Percentiles rank a stretch among this genome's conserved stretches.
phyloP scores from a whole-genome alignment of 305 asterid species.

The Fraxinus angustifolia region DNA sequence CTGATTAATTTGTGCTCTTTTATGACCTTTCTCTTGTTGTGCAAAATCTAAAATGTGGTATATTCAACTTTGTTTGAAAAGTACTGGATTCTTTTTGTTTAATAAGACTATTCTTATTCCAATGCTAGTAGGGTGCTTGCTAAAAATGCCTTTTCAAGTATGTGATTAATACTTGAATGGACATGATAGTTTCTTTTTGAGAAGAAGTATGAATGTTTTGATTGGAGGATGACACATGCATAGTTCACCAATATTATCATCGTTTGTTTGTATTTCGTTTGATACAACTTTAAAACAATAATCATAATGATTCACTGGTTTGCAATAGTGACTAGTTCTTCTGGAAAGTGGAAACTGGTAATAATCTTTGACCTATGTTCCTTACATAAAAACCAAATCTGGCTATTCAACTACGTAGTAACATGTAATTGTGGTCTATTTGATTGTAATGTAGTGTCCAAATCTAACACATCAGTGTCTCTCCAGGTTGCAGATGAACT shows the following conservation, averaged over 20 bases:
- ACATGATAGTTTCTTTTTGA: background rate
- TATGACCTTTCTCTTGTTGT: background rate
- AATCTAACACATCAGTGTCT: constrained; percentile 15
- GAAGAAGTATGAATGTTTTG: background rate
- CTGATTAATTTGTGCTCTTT: background rate
- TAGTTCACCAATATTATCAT: background rate
- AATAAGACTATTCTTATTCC: background rate
- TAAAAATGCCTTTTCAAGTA: background rate
- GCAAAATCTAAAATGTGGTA: background rate
- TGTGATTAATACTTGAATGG: background rate
- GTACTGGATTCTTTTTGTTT: background rate
- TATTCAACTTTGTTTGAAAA: background rate
- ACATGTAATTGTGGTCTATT: background rate
- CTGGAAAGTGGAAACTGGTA: background rate
- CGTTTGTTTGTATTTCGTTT: background rate
- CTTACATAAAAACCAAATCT: background rate
- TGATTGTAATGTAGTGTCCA: constrained; percentile 11
- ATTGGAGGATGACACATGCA: background rate
- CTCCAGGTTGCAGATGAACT: constrained; percentile 98
- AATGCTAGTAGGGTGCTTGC: background rate
- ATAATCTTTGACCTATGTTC: background rate
- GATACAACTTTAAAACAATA: background rate
- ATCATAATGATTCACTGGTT: background rate
- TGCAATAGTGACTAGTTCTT: background rate
- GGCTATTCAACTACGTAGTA: background rate